These are phyloP conservation scores for Blastobotrys raffinosifermentans DNA, from an alignment of 1,139 yeast genomes.

Conservation along the genomic window DNA sequence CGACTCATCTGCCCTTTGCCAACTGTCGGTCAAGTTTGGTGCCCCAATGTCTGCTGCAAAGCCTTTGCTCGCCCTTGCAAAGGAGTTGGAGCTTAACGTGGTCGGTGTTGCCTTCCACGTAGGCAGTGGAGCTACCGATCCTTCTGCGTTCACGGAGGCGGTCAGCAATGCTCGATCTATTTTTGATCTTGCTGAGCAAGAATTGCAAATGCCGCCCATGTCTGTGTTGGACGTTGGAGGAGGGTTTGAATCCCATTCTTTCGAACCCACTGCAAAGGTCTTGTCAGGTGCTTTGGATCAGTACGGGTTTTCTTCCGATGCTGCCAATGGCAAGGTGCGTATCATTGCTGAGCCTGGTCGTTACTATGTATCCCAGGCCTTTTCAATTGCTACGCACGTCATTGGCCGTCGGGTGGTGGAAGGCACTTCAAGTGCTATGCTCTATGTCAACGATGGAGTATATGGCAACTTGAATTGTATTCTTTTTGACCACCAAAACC, in stretches of 20 bases:
- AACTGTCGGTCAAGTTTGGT: conserved; percentile 85
- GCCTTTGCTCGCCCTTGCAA: conserved; percentile 56
- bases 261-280: conserved; percentile 54
- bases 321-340: conserved; percentile 36
- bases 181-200: conserved; percentile 51
- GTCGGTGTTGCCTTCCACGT: conserved; percentile 93
- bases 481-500: conserved; percentile 84
- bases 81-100: conserved; percentile 54
- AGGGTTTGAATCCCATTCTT: conserved; percentile 71
- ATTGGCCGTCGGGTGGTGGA: conserved; percentile 64
- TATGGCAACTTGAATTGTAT: conserved; percentile 95
- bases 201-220: conserved; percentile 43
- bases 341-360: conserved; percentile 95
- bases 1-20: conserved; percentile 83
- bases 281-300: conserved; percentile 51
- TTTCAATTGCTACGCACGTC: conserved; percentile 77
- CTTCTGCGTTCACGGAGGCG: conserved; percentile 62
- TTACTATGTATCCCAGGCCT: conserved; percentile 78
- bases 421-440: conserved; percentile 37
- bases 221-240: conserved; percentile 83
- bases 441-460: conserved; percentile 91
- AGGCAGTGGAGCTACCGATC: conserved; percentile 88
- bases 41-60: conserved; percentile 56
- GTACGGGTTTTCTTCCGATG: conserved; percentile 45
- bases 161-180: conserved; percentile 63